Evolutionary conservation across 106 monocot species (phyloP).

Genomic region (Narthecium ossifragum): DNA sequence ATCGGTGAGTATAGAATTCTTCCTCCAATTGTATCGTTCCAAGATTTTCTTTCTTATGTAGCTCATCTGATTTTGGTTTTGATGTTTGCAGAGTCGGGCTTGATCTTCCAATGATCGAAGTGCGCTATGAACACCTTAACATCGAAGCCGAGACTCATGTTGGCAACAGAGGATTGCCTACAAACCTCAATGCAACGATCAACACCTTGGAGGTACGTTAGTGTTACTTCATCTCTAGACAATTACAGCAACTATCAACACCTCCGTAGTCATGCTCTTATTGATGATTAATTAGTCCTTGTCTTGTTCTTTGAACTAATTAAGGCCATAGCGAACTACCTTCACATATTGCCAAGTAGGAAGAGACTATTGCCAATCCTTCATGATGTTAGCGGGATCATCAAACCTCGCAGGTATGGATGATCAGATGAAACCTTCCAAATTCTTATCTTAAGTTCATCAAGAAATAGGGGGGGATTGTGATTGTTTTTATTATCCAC

Average conservation of each 20-base stretch:
- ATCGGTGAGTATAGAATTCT: not conserved
- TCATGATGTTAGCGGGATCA: slow-evolving; percentile 26
- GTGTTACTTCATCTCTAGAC: too few species aligned
- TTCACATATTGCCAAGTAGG: slow-evolving; percentile 15
- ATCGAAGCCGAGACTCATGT: slow-evolving; percentile 38
- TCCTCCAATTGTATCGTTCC: not conserved
- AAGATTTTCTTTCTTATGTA: not conserved
- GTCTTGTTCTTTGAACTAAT: not conserved
- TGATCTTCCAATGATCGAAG: slow-evolving; percentile 39
- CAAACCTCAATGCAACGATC: slow-evolving; percentile 20
- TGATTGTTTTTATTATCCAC: too few species aligned
- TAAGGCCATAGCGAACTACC: slow-evolving; percentile 11
- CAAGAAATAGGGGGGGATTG: too few species aligned
- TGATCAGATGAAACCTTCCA: too few species aligned
- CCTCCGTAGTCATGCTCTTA: not conserved
- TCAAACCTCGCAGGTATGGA: slow-evolving; percentile 23
- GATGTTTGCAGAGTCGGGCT: slow-evolving; percentile 35
- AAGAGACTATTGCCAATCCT: slow-evolving; percentile 13
- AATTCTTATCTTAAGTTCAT: too few species aligned
- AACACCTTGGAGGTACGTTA: slow-evolving; percentile 41
- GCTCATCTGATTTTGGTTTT: not conserved
- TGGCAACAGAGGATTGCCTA: slow-evolving; percentile 37
- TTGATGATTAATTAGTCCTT: not conserved
- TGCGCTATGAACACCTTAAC: slow-evolving; percentile 35
- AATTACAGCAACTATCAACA: not conserved